These are phyloP conservation scores for Austroboletus rostrupii DNA, from an alignment of 1,284 basidiomycete genomes.

Conservation along the genomic window DNA sequence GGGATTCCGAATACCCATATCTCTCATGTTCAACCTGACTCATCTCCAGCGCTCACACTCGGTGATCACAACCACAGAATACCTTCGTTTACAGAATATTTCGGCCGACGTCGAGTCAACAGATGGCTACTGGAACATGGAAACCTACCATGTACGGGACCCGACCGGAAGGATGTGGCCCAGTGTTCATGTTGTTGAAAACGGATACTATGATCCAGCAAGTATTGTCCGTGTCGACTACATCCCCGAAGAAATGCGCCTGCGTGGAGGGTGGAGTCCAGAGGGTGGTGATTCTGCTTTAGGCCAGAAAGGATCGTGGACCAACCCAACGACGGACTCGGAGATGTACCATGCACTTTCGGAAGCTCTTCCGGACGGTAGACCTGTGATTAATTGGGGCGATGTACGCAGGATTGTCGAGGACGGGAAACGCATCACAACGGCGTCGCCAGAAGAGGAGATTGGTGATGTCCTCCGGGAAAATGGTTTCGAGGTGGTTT, in stretches of 20 bases:
- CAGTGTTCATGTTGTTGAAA: constrained; percentile 34
- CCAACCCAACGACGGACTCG: constrained; percentile 12
- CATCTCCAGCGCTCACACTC: constrained; percentile 36
- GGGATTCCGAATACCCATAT: constrained; percentile 37
- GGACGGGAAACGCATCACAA: constrained; percentile 18
- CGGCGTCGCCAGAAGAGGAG: constrained; percentile 23
- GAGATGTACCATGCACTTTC: constrained; percentile 19
- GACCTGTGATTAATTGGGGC: constrained; percentile 19
- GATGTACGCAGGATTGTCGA: constrained; percentile 16
- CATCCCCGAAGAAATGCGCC: constrained; percentile 31
- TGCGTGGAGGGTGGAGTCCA: constrained; percentile 27
- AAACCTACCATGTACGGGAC: constrained; percentile 22
- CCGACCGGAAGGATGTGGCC: constrained; percentile 13
- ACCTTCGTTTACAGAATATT: constrained; percentile 38
- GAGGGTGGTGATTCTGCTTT: constrained; percentile 15
- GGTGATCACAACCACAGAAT: constrained; percentile 40
- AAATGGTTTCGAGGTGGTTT: constrained; percentile 36
- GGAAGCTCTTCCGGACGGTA: constrained; percentile 6
- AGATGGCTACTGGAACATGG: constrained; percentile 36
- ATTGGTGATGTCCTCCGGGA: constrained; percentile 32
- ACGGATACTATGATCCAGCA: constrained; percentile 36
- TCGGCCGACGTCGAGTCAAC: constrained; percentile 31
- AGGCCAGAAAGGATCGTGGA: constrained; percentile 26
- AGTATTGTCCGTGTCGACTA: constrained; percentile 35
- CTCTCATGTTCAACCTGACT: constrained; percentile 45